These are phyloP conservation scores for Fusarium setosum DNA, from an alignment of 2,329 filamentous ascomycete species.

Conservation along the genomic window DNA sequence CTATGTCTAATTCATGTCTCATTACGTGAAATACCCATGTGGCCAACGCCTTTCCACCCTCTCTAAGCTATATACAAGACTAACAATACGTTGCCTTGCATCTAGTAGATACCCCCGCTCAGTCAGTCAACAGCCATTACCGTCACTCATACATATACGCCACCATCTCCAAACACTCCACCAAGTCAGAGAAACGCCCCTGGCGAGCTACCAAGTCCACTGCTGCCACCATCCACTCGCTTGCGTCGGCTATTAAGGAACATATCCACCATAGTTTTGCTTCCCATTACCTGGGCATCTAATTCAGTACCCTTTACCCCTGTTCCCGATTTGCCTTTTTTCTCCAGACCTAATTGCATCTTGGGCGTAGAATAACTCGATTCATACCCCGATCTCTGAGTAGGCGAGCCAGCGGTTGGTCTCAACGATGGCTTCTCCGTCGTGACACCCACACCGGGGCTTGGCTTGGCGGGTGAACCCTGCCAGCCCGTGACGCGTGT, in stretches of 20 bases:
- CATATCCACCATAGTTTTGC: constrained; percentile 64
- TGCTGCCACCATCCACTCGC: constrained; percentile 51
- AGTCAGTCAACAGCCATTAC: not conserved
- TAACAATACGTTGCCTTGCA: not conserved
- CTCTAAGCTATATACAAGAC: constrained; percentile 24
- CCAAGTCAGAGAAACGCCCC: constrained; percentile 49
- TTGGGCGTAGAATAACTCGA: constrained; percentile 15
- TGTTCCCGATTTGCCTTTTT: constrained; percentile 14
- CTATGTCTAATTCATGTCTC: not conserved
- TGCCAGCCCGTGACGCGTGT: constrained; percentile 29
- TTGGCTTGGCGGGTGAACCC: constrained; percentile 44
- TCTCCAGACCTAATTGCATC: constrained; percentile 6
- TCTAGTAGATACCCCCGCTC: not conserved
- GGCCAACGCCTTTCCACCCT: not conserved
- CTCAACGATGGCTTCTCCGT: constrained; percentile 26
- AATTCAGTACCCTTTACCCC: constrained; percentile 14
- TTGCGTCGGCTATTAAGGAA: constrained; percentile 63
- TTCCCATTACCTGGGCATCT: constrained; percentile 54
- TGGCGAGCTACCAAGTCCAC: constrained; percentile 42
- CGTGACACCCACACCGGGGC: constrained; percentile 34
- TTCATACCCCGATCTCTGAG: not conserved
- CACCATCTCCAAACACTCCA: not conserved
- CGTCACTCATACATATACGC: not conserved
- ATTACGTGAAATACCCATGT: not conserved
- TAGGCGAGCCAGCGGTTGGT: constrained; percentile 10